Base-by-base conservation (phyloP, 2,329 filamentous ascomycete species). In the Sporothrix luriei region DNA sequence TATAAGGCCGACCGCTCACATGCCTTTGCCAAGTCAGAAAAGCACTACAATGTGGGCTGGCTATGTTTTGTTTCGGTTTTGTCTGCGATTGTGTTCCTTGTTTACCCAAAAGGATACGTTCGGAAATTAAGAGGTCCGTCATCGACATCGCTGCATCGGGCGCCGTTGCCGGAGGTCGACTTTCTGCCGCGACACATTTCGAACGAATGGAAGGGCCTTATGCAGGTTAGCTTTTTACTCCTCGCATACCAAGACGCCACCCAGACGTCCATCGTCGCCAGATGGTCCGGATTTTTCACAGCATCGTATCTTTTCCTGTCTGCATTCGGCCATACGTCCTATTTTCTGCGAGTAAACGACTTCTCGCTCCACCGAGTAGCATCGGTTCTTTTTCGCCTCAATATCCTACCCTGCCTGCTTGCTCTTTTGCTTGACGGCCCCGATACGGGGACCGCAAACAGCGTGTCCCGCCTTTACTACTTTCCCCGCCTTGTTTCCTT, bases 181-280 rank as follows among this genome's bases (percentile, higher is more conserved):
- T 83, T 85, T 68, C 77, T 89, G 5, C 81, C 84, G 0, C 81
- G 87, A 66, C 80, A 84, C 59, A 85, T 89, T 73, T 86, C 85
- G 0, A 83, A 89, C 71, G 88, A 90, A 75, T 88, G 87, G 83
- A 90, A 89, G 78, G 88, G 88, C 2, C 85, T 86, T 81, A 87
- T 90, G 85, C 87, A 89, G 72, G 80, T 82, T 16, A 77, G 83
- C 21, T 79, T 86, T 55, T 77, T 88, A 21, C 78, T 83, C 61
- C 74, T 83, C 4, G 78, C 87, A 14, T 89, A 88, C 74, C 84
- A 88, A 46, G 82, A 84, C 24, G 84, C 82, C 33, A 85, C 82
- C 7, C 79, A 80, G 71, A 75, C 78, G 2, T 76, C 86, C 4
- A 82, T 82, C 74, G 81, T 87, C 43, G 87, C 88, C 77, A 81